Evolutionary conservation across 306 rosid genomes (phyloP), one percentile per base, ranked within the genome.

Genomic region (Rubus parviflorus): DNA sequence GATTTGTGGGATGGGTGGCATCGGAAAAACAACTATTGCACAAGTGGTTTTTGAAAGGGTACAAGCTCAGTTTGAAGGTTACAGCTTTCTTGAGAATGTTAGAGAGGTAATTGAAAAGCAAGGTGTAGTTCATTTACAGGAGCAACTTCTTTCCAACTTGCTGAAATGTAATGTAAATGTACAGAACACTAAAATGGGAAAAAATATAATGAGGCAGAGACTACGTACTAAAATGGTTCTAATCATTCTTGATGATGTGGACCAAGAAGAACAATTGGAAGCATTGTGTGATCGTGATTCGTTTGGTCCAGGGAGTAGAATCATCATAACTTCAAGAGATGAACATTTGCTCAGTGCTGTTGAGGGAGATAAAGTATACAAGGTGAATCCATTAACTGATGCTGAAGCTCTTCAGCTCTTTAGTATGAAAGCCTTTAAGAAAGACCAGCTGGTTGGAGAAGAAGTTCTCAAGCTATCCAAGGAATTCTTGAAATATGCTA

Each of bases 171-270:
- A 1, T 22, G 75, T 5, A 48, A 23, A 53, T 16, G 47, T 58
- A 30, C 49, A 5, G 16, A 11, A 13, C 35, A 23, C 3, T 62
- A 6, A 68, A 8, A 56, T 53, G 75, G 75, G 42, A 54, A 78
- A 16, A 41, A 11, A 70, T 46, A 22, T 70, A 49, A 25, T 78
- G 9, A 69, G 67, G 25, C 48, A 43, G 0, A 70, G 76, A 47
- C 53, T 70, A 11, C 1, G 67, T 38, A 43, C 10, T 51, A 72
- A 37, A 42, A 79, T 1, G 47, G 67, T 37, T 52, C 68, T 79
- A 22, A 25, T 79, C 23, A 49, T 79, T 49, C 78, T 79, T 37
- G 82, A 72, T 65, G 78, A 79, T 16, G 77, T 79, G 30, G 54
- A 42, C 42, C 64, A 64, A 1, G 10, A 62, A 3, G 35, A 46